Conservation (phyloP, 148 eudicot genomes). For the Spergularia marina region DNA sequence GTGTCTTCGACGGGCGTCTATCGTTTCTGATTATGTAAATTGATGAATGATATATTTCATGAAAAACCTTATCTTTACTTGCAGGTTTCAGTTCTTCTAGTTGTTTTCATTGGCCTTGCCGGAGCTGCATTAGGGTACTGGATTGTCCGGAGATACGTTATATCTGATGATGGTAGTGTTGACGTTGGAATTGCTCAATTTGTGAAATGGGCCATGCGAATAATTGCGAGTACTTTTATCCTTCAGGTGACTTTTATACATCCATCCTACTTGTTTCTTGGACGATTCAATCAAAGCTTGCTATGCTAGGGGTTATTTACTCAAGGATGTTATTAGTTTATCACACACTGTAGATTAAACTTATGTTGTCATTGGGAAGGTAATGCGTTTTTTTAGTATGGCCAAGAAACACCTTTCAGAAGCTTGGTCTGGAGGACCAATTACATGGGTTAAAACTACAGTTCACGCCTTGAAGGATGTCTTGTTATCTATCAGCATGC, state of each 20-base stretch:
- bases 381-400: background rate
- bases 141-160: constrained; percentile 77
- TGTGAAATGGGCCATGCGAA: constrained; percentile 83
- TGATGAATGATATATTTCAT: background rate
- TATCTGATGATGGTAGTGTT: constrained; percentile 84
- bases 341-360: background rate
- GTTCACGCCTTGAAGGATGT: background rate
- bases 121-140: constrained; percentile 94
- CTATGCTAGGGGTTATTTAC: no score
- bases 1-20: background rate
- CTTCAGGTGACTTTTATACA: constrained; percentile 48
- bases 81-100: constrained; percentile 66
- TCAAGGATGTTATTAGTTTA: background rate
- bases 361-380: background rate
- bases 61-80: constrained; percentile 11
- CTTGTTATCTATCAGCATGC: constrained; percentile 3
- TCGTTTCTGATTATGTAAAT: background rate
- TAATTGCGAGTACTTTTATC: constrained; percentile 64
- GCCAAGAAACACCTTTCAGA: background rate
- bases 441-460: background rate
- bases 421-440: background rate
- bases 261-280: constrained; percentile 4
- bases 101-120: constrained; percentile 58
- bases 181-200: constrained; percentile 79
- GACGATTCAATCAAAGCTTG: background rate